A percentile compares a stretch with the other conserved stretches of the same genome.
Evolutionary conservation across 1,139 yeast species (phyloP).

Genomic region (Torulaspora pretoriensis): DNA sequence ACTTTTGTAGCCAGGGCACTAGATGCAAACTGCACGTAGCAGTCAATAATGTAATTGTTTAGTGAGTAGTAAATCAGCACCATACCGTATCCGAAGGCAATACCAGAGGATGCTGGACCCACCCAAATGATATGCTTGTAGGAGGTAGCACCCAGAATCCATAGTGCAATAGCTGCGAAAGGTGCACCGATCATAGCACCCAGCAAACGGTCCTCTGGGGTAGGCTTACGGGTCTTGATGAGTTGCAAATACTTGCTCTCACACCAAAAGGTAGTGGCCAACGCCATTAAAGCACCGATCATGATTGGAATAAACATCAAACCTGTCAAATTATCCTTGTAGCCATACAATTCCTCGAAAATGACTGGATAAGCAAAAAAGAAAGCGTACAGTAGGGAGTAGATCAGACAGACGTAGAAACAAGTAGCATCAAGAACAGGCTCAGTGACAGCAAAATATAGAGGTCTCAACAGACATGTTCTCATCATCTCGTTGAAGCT

Average conservation of each 20-base stretch:
- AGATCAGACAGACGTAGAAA: conserved; percentile 79
- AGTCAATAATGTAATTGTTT: conserved; percentile 84
- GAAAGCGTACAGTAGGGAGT: conserved; percentile 82
- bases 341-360: conserved; percentile 62
- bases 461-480: conserved; percentile 69
- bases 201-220: conserved; percentile 80
- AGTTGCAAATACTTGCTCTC: conserved; percentile 57
- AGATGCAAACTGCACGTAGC: conserved; percentile 84
- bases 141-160: conserved; percentile 87
- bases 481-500: conserved; percentile 59
- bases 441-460: conserved; percentile 68
- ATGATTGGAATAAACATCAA: conserved; percentile 82
- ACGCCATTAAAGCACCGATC: conserved; percentile 75
- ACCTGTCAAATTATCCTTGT: conserved; percentile 66
- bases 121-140: conserved; percentile 81
- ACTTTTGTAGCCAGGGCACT: conserved; percentile 88
- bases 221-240: conserved; percentile 56
- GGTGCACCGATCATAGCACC: conserved; percentile 93
- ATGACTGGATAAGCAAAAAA: conserved; percentile 86
- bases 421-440: conserved; percentile 83
- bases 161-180: conserved; percentile 80
- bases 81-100: conserved; percentile 91
- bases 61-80: conserved; percentile 81
- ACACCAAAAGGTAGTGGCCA: conserved; percentile 64
- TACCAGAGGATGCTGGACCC: conserved; percentile 88